These are phyloP conservation scores for Ilyonectria sp. DNA, from an alignment of 2,329 filamentous ascomycete species.

Conservation along the genomic window DNA sequence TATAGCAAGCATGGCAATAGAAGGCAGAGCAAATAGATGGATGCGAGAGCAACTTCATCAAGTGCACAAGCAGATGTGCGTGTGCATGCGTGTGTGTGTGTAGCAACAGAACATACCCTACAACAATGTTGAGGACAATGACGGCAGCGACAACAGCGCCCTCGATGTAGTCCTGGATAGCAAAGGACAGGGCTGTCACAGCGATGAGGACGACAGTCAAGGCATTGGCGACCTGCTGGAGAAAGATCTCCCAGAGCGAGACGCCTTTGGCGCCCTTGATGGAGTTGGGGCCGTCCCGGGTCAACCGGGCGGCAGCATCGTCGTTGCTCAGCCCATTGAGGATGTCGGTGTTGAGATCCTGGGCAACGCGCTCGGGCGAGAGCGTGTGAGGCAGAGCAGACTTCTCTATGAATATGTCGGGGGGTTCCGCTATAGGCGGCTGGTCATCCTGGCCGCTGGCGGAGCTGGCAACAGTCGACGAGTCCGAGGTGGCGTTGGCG, in stretches of 20 bases:
- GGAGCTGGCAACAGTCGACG: slow-evolving; percentile 51
- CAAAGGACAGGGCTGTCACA: slow-evolving; percentile 80
- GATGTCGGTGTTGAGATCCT: slow-evolving; percentile 59
- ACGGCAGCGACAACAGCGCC: slow-evolving; percentile 75
- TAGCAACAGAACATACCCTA: slow-evolving; percentile 65
- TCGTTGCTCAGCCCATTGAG: slow-evolving; percentile 73
- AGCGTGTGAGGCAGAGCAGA: slow-evolving; percentile 54
- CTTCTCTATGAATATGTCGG: slow-evolving; percentile 56
- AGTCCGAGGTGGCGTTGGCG: slow-evolving; percentile 57
- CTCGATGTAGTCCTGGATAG: slow-evolving; percentile 76
- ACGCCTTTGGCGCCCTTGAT: slow-evolving; percentile 80
- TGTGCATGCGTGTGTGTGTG: slow-evolving; percentile 15
- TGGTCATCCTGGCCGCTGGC: slow-evolving; percentile 54
- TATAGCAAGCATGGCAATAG: slow-evolving; percentile 40
- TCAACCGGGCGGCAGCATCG: slow-evolving; percentile 77
- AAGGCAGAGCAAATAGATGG: slow-evolving; percentile 19
- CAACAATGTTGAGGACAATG: slow-evolving; percentile 77
- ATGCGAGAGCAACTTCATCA: slow-evolving; percentile 37
- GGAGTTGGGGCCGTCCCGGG: slow-evolving; percentile 78
- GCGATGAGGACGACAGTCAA: slow-evolving; percentile 82
- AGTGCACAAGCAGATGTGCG: slow-evolving; percentile 13
- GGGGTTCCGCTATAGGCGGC: slow-evolving; percentile 58
- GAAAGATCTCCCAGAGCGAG: slow-evolving; percentile 81
- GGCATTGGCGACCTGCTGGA: slow-evolving; percentile 84
- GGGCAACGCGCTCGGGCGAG: slow-evolving; percentile 53